A percentile compares a stretch with the other conserved stretches of the same genome.
phyloP scores from a whole-genome alignment of 2,329 filamentous ascomycete species.

The Hypoxylon sp. region DNA sequence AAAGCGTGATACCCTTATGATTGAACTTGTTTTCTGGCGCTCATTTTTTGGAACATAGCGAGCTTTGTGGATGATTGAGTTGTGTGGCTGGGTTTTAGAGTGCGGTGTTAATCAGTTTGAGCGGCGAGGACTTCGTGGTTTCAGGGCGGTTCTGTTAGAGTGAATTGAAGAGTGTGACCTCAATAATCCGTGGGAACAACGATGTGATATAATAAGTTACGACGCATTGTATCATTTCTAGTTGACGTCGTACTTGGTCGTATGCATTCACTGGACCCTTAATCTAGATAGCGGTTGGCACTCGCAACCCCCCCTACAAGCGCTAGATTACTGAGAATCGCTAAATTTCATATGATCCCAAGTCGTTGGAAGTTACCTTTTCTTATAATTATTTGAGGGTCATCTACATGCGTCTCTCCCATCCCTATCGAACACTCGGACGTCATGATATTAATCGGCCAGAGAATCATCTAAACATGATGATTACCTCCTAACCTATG shows the following conservation, averaged over 20 bases:
- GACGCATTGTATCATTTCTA: neutral
- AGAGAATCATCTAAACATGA: neutral
- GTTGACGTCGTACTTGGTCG: neutral
- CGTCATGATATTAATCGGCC: no score
- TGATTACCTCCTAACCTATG: neutral
- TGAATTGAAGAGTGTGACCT: neutral
- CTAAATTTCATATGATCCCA: neutral
- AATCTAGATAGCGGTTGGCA: neutral
- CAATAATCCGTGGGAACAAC: neutral
- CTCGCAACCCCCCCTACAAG: neutral
- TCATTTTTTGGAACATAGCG: neutral
- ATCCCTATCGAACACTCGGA: neutral
- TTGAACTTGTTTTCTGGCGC: conserved; percentile 13
- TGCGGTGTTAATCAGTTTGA: neutral
- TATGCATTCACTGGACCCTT: neutral
- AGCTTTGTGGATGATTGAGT: neutral
- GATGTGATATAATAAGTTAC: neutral
- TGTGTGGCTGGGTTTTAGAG: neutral
- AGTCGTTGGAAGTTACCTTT: neutral
- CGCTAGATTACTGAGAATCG: neutral
- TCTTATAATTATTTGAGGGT: neutral
- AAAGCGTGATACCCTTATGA: conserved; percentile 35
- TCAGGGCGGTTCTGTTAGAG: neutral
- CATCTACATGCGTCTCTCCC: neutral
- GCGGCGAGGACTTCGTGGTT: neutral